Evolutionary conservation across 1,284 basidiomycete genomes (phyloP), one percentile per base, ranked within the genome.

Genomic region (Leccinum pachyderme): DNA sequence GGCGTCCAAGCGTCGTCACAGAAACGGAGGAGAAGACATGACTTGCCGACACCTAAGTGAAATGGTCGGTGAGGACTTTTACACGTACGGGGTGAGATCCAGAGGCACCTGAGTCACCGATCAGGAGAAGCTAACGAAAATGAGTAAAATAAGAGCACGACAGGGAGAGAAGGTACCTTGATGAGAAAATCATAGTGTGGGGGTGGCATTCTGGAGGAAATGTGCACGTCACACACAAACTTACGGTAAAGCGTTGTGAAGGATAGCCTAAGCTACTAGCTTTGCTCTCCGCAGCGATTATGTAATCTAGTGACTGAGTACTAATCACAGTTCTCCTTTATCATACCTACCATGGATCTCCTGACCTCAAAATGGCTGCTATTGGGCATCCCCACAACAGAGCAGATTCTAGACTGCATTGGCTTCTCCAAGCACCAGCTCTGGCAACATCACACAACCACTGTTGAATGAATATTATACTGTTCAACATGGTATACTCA

Each of bases 1-100:
- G 96, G 96, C 33, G 97, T 99, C 96, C 96, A 99, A 61, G 96
- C 93, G 75, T 99, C 97, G 77, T 99, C 97, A 74, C 96, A 99
- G 86, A 99, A 99, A 61, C 97, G 91, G 57, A 99, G 84, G 55
- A 99, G 82, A 15, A 99, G 82, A 81, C 97, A 99, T 50, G 96
- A 99, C 79, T 99, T 99, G 64, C 97, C 97, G 65, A 99, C 93
- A 77, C 93, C 93, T 95, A 61, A 3, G n/a, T 39, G 18, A 22
- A 44, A 22, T 47, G 8, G 51, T 52, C 47, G 11, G 50, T 52
- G 5, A 46, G 47, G 33, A 51, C 12, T 4, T 12, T 28, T 13
- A 33, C 35, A 28, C 3, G 43, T 25, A 35, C 12, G 2, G 2
- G 50, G 3, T 51, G 18, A 31, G 43, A 54, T 51, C 27, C 18